Evolutionary conservation across 2,329 filamentous ascomycete species (phyloP).

Genomic region (Parastagonospora avenae): DNA sequence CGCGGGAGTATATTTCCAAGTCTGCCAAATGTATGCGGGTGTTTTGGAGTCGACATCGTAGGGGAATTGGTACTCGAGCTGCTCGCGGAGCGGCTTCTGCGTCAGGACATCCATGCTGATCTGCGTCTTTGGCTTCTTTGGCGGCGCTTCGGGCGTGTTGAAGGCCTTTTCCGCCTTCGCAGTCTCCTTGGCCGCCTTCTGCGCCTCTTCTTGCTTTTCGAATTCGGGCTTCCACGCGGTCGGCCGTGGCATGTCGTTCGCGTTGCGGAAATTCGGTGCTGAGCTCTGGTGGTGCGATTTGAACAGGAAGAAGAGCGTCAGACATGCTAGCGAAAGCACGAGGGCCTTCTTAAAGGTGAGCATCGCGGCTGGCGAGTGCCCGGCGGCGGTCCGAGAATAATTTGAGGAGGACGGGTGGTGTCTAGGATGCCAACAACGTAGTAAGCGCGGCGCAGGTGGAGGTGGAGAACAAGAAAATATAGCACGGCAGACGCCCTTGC

Average conservation of each 20-base stretch:
- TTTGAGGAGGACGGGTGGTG: neutral
- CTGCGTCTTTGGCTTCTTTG: slow-evolving; percentile 58
- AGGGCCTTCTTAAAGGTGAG: slow-evolving; percentile 79
- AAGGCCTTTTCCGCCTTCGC: slow-evolving; percentile 35
- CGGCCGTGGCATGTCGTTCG: slow-evolving; percentile 44
- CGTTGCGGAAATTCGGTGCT: slow-evolving; percentile 40
- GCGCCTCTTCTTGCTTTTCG: slow-evolving; percentile 10
- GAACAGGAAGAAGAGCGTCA: slow-evolving; percentile 73
- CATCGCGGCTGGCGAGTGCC: slow-evolving; percentile 58
- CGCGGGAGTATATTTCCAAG: slow-evolving; percentile 87
- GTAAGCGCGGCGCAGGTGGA: neutral
- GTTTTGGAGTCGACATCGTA: slow-evolving; percentile 90
- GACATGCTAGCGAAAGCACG: slow-evolving; percentile 69
- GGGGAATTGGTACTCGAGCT: slow-evolving; percentile 90
- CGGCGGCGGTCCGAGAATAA: neutral
- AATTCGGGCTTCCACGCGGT: slow-evolving; percentile 36
- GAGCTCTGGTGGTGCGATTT: slow-evolving; percentile 60
- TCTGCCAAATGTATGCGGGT: slow-evolving; percentile 99
- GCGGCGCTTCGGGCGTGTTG: slow-evolving; percentile 32
- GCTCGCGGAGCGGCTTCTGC: slow-evolving; percentile 73
- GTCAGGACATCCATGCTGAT: slow-evolving; percentile 72
- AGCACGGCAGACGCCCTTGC: slow-evolving; percentile 12
- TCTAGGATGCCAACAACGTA: slow-evolving; percentile 1
- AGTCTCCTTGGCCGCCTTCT: slow-evolving; percentile 18
- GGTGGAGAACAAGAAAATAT: slow-evolving; percentile 6